Evolutionary conservation across 331 rosid genomes (phyloP), one percentile per base, ranked within the genome.

Genomic region (Rosa hybrid): DNA sequence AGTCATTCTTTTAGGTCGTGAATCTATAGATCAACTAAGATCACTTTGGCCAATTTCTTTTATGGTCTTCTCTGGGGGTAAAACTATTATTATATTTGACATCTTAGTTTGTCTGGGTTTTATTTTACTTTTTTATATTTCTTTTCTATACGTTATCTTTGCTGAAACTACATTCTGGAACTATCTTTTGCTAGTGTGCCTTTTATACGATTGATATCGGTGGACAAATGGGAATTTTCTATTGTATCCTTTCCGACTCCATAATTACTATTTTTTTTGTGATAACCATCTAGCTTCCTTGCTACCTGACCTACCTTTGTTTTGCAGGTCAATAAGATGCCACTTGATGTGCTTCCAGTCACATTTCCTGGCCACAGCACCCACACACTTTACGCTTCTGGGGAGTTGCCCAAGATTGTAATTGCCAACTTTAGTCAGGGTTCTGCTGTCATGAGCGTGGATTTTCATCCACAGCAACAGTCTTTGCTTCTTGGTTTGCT

Each of bases 401-500:
- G 25, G 39, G 80, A 74, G 50, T 68, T 81, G 84, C 80, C 84
- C 3, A 48, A 45, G 76, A 76, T 70, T 57, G 45, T 76, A 5
- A 38, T 81, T 49, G 64, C 59, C 80, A 75, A 45, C 20, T 48
- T 81, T 62, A n/a, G 25, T 60, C 84, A 75, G 50, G 84, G 80
- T 68, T 81, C 76, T 75, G 21, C 80, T 54, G 46, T 74, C 64
- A 69, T 46, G 45, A 75, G 80, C 76, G 41, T 81, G 76, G 80
- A 81, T 30, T 81, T 81, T 75, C 81, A 81, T 75, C 84, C 80
- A 17, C 17, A 34, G 30, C 77, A 75, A 27, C 80, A 14, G 8
- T 20, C 63, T 68, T 46, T 75, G 62, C 80, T 81, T 68, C 84
- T 81, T 59, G 84, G 84, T 81, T 54, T 53, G 71, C 71, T 69